phyloP scores from a whole-genome alignment of 192 early-diverging fungal genomes.

The Coemansia sp. region DNA sequence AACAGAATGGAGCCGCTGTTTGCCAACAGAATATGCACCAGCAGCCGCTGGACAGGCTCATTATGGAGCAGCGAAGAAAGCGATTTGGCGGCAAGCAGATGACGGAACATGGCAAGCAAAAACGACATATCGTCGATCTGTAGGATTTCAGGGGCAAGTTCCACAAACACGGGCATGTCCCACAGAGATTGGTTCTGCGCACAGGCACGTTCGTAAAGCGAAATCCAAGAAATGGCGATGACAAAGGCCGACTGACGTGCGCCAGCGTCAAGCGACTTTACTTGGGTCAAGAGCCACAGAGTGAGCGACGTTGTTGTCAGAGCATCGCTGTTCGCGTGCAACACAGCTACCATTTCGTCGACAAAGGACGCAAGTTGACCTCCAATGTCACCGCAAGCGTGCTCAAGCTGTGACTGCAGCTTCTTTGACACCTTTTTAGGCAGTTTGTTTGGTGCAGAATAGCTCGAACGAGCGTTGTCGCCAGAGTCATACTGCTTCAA shows the following conservation, averaged over 20 bases:
- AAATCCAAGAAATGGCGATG: constrained; percentile 36
- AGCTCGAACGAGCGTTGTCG: neutral
- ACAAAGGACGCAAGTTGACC: constrained; percentile 12
- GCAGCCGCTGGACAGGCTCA: constrained; percentile 23
- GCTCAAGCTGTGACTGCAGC: constrained; percentile 7
- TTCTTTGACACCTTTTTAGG: neutral
- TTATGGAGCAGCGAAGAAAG: constrained; percentile 11
- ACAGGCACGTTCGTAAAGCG: constrained; percentile 17
- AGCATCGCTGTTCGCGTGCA: constrained; percentile 1
- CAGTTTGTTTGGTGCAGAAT: neutral
- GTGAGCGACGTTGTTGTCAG: constrained; percentile 8
- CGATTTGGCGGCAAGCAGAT: constrained; percentile 22
- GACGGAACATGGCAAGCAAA: constrained; percentile 31
- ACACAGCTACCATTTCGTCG: constrained; percentile 4
- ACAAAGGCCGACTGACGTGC: constrained; percentile 20
- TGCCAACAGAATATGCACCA: constrained; percentile 33
- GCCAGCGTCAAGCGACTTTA: neutral
- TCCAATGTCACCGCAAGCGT: constrained; percentile 25
- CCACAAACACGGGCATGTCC: constrained; percentile 17
- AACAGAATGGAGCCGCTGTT: constrained; percentile 19
- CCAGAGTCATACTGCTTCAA: neutral
- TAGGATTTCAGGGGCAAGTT: constrained; percentile 30
- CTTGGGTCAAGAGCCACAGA: constrained; percentile 28
- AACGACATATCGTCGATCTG: constrained; percentile 41
- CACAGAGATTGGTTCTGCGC: constrained; percentile 28